Evolutionary conservation across 2,329 filamentous ascomycete species (phyloP).

Genomic region (Elsinoe australis): DNA sequence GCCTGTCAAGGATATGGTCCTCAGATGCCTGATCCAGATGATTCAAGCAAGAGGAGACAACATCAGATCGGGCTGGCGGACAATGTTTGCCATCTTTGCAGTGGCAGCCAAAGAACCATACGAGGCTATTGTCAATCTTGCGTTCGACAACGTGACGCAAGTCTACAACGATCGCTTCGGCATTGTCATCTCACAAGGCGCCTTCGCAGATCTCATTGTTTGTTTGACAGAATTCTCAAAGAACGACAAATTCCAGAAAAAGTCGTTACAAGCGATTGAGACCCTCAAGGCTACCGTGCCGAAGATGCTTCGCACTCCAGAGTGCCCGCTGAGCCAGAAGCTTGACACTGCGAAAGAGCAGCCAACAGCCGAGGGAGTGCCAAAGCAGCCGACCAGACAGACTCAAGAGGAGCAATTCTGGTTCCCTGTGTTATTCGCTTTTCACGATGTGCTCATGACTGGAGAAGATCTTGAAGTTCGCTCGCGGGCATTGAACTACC

Average conservation of each 20-base stretch:
- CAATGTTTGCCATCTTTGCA: conserved; percentile 98
- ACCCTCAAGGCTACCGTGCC: conserved; percentile 87
- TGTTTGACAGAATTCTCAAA: conserved; percentile 98
- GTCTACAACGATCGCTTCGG: conserved; percentile 95
- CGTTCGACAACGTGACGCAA: conserved; percentile 92
- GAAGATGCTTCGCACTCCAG: conserved; percentile 89
- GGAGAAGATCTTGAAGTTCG: conserved; percentile 96
- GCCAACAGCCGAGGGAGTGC: conserved; percentile 43
- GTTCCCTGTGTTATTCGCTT: conserved; percentile 96
- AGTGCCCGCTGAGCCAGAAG: conserved; percentile 78
- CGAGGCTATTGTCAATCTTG: conserved; percentile 88
- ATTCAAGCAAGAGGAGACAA: conserved; percentile 95
- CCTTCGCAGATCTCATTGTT: conserved; percentile 92
- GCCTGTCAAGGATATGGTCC: conserved; percentile 92
- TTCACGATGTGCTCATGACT: conserved; percentile 98
- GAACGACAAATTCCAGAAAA: conserved; percentile 97
- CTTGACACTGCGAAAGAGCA: conserved; percentile 45
- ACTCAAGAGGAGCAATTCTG: conserved; percentile 96
- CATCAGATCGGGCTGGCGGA: conserved; percentile 95
- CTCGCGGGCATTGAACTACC: conserved; percentile 80
- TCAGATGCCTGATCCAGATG: conserved; percentile 97
- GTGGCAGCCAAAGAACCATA: conserved; percentile 89
- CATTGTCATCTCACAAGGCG: conserved; percentile 90
- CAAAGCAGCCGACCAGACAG: conserved; percentile 63
- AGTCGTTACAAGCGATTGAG: conserved; percentile 92